These are phyloP conservation scores for Coemansia sp. DNA, from an alignment of 192 early-diverging fungal species.

Conservation along the genomic window DNA sequence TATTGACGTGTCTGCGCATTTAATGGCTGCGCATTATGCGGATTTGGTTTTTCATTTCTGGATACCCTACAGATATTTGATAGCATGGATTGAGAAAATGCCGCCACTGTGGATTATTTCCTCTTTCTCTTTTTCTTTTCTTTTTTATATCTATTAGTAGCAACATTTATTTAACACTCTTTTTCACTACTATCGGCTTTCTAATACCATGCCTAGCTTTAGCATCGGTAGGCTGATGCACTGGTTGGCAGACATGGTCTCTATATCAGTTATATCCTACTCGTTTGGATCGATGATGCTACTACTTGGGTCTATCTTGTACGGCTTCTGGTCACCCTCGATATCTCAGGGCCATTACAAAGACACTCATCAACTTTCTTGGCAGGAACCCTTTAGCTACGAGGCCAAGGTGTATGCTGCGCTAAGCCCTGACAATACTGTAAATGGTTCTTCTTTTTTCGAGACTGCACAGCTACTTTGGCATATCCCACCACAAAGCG, in stretches of 20 bases:
- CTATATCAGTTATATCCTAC: not conserved
- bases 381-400: constrained; percentile 14
- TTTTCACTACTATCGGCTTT: not conserved
- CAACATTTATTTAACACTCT: too few species aligned
- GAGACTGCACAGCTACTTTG: not conserved
- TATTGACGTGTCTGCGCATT: too few species aligned
- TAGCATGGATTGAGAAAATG: too few species aligned
- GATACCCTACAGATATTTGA: too few species aligned
- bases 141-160: too few species aligned
- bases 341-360: not conserved
- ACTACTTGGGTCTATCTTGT: not conserved
- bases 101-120: too few species aligned
- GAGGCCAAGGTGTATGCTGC: constrained; percentile 5
- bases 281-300: not conserved
- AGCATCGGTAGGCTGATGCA: not conserved
- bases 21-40: too few species aligned
- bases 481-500: constrained; percentile 3
- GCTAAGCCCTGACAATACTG: not conserved
- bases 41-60: too few species aligned
- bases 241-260: not conserved
- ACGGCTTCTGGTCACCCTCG: not conserved
- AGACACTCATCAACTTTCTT: not conserved
- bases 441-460: constrained; percentile 5
- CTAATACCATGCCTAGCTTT: not conserved
- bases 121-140: too few species aligned